Percentiles rank a stretch among this genome's conserved stretches.
phyloP scores from a whole-genome alignment of 805 yeast species.

The Candida nonsorbophila region DNA sequence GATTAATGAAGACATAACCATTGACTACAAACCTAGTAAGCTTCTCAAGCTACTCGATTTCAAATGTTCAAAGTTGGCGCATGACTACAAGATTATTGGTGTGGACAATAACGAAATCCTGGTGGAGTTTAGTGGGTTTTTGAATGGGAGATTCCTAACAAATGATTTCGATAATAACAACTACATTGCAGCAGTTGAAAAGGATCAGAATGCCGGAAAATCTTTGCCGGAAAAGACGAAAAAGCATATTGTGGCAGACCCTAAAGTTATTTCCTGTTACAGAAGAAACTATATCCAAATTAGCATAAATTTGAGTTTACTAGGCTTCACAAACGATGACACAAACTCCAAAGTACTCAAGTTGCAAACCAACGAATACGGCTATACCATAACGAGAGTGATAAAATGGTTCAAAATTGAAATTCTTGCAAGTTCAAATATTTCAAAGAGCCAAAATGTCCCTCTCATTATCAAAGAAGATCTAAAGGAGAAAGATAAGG shows the following conservation, averaged over 20 bases:
- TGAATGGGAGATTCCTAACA: constrained; percentile 39
- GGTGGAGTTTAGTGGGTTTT: constrained; percentile 28
- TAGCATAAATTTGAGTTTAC: constrained; percentile 22
- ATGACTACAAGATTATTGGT: constrained; percentile 23
- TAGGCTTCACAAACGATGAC: constrained; percentile 14
- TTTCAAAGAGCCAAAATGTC: constrained; percentile 22
- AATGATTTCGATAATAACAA: constrained; percentile 35
- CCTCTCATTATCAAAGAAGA: constrained; percentile 24
- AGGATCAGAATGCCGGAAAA: constrained; percentile 1
- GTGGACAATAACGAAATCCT: constrained; percentile 19
- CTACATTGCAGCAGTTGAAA: constrained; percentile 13
- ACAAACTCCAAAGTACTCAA: constrained; percentile 20
- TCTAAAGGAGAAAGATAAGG: constrained; percentile 8
- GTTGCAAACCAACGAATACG: constrained; percentile 29
- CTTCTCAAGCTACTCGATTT: constrained; percentile 24
- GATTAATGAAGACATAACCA: constrained; percentile 7
- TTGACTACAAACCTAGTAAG: constrained; percentile 23
- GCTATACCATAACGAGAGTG: constrained; percentile 30
- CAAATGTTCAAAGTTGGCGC: constrained; percentile 10
- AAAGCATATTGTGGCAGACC: constrained; percentile 12
- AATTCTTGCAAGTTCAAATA: constrained; percentile 30
- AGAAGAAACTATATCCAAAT: constrained; percentile 39
- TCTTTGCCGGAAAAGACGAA: constrained; percentile 3
- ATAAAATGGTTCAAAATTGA: constrained; percentile 34
- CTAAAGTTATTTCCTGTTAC: constrained; percentile 41